Conservation (phyloP, 805 yeast genomes). For the Teunomyces funiuensis region DNA sequence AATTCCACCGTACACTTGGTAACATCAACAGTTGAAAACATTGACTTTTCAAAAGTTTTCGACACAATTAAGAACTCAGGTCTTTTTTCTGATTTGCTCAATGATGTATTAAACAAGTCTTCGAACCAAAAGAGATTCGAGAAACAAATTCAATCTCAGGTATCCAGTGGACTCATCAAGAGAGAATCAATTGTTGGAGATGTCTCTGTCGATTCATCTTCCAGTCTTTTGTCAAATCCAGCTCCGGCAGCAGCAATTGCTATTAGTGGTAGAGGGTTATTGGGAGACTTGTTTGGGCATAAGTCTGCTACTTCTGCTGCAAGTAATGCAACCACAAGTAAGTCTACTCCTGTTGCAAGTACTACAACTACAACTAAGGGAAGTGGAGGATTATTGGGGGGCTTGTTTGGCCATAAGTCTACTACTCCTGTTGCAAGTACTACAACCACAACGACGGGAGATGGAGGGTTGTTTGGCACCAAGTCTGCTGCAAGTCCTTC, state of each 20-base stretch:
- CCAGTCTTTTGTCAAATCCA: not conserved
- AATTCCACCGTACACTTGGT: slow-evolving; percentile 21
- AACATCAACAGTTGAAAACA: slow-evolving; percentile 20
- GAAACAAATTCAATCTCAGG: not conserved
- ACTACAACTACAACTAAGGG: too few species aligned
- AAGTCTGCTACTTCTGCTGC: slow-evolving; percentile 8
- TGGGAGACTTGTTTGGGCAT: slow-evolving; percentile 11
- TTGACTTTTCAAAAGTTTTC: slow-evolving; percentile 22
- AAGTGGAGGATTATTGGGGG: too few species aligned
- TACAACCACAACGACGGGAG: too few species aligned
- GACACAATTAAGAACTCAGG: slow-evolving; percentile 28
- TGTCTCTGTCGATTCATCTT: not conserved
- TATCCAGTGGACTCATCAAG: slow-evolving; percentile 2
- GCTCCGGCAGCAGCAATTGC: not conserved
- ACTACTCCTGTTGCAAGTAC: slow-evolving; percentile 7
- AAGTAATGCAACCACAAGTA: too few species aligned
- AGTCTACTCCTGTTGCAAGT: slow-evolving; percentile 4
- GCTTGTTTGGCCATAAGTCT: slow-evolving; percentile 10
- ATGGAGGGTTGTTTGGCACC: too few species aligned
- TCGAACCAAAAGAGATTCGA: slow-evolving; percentile 1
- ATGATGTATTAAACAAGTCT: slow-evolving; percentile 2
- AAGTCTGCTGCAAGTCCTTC: not conserved
- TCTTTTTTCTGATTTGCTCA: slow-evolving; percentile 17
- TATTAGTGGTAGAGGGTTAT: not conserved
- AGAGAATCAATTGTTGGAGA: slow-evolving; percentile 5